These are phyloP conservation scores for Tricholoma matsutake DNA, from an alignment of 768 basidiomycete genomes.

Conservation along the genomic window DNA sequence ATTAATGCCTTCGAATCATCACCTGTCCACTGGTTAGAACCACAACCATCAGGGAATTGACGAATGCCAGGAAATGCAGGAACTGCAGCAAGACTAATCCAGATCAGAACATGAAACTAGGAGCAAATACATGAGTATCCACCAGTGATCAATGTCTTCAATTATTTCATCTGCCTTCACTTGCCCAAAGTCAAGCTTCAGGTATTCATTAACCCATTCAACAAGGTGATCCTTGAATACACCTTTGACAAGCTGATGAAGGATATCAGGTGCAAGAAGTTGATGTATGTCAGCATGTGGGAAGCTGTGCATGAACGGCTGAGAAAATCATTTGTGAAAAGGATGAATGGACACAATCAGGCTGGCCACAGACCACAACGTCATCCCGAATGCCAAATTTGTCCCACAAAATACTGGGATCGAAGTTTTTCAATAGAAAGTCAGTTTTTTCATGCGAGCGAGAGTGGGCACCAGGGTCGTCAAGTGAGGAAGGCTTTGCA, in stretches of 20 bases:
- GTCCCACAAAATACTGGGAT: neutral
- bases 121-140: neutral
- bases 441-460: neutral
- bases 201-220: neutral
- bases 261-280: neutral
- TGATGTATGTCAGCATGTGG: neutral
- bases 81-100: neutral
- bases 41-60: neutral
- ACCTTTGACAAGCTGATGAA: neutral
- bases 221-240: neutral
- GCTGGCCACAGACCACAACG: neutral
- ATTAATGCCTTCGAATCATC: too few relatives aligned
- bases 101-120: too few relatives aligned
- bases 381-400: neutral
- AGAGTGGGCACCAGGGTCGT: neutral
- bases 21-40: too few relatives aligned
- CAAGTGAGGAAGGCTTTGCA: neutral
- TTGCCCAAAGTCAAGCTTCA: neutral
- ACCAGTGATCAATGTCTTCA: neutral
- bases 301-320: neutral
- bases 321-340: neutral
- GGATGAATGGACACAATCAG: neutral
- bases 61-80: neutral
- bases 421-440: neutral
- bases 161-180: neutral